Conservation (phyloP, 2,329 filamentous ascomycete species). For the Anisogramma anomala region DNA sequence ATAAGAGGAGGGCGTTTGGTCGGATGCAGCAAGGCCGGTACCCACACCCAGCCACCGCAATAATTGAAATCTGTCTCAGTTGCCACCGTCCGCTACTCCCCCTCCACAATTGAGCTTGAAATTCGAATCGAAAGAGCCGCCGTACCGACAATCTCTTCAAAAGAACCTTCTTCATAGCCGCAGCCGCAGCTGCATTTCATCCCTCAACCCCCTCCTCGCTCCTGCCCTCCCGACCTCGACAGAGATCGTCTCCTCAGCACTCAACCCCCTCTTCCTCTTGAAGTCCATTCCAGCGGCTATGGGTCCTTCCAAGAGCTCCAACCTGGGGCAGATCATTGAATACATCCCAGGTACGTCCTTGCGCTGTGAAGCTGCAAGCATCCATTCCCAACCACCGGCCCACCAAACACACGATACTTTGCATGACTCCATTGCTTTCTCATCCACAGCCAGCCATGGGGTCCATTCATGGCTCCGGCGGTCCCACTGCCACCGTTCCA, state of each 20-base stretch:
- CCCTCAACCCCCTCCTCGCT: background rate
- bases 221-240: background rate
- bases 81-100: background rate
- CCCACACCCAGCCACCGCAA: slow-evolving; percentile 1
- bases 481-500: background rate
- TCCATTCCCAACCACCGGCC: slow-evolving; percentile 9
- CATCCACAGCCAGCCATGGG: background rate
- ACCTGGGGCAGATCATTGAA: slow-evolving; percentile 83
- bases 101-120: background rate
- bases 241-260: background rate
- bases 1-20: background rate
- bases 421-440: background rate
- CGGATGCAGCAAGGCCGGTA: background rate
- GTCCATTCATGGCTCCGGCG: background rate
- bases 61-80: slow-evolving; percentile 1
- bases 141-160: too few relatives aligned
- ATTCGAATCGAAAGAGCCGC: too few relatives aligned
- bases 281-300: slow-evolving; percentile 25
- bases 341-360: slow-evolving; percentile 76
- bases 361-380: background rate
- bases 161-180: too few relatives aligned
- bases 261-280: background rate
- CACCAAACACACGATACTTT: background rate
- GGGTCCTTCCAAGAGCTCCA: slow-evolving; percentile 35
- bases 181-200: too few relatives aligned